phyloP scores from a whole-genome alignment of 139 green algal genomes.

The Picochlorum costavermella region DNA sequence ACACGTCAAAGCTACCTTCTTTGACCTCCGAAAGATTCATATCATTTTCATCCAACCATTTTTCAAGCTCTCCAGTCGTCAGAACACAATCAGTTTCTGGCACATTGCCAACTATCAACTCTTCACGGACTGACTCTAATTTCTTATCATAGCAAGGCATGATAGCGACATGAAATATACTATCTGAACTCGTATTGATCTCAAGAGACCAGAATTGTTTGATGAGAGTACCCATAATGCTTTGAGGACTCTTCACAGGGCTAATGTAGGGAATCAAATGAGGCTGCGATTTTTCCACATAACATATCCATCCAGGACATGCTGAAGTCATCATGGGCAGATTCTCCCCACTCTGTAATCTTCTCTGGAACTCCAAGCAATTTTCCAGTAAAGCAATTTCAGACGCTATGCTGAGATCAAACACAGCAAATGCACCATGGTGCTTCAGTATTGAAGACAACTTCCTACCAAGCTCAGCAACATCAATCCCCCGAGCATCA shows the following conservation, averaged over 20 bases:
- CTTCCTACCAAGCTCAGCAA: constrained; percentile 11
- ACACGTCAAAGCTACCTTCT: background rate
- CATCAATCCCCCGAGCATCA: constrained; percentile 23
- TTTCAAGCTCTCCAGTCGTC: constrained; percentile 73
- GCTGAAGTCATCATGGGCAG: constrained; percentile 82
- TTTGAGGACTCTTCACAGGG: constrained; percentile 78
- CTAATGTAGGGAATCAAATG: constrained; percentile 28
- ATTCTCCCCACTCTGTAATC: constrained; percentile 19
- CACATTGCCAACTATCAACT: constrained; percentile 47
- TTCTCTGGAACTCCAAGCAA: constrained; percentile 68
- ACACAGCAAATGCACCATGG: constrained; percentile 57
- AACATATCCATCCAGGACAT: constrained; percentile 97
- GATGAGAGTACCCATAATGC: constrained; percentile 78
- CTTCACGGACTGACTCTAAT: constrained; percentile 83
- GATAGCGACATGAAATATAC: constrained; percentile 82
- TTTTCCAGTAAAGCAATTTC: constrained; percentile 77
- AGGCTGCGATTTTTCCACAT: constrained; percentile 96
- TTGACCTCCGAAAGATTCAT: background rate
- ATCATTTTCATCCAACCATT: constrained; percentile 55
- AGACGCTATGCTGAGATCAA: constrained; percentile 53
- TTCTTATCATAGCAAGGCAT: constrained; percentile 99
- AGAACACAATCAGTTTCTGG: constrained; percentile 87
- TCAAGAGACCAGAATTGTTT: constrained; percentile 55
- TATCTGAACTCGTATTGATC: constrained; percentile 21
- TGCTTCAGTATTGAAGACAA: constrained; percentile 48